Conservation (phyloP, 805 yeast species). For the Pichia nanzhaoensis region DNA sequence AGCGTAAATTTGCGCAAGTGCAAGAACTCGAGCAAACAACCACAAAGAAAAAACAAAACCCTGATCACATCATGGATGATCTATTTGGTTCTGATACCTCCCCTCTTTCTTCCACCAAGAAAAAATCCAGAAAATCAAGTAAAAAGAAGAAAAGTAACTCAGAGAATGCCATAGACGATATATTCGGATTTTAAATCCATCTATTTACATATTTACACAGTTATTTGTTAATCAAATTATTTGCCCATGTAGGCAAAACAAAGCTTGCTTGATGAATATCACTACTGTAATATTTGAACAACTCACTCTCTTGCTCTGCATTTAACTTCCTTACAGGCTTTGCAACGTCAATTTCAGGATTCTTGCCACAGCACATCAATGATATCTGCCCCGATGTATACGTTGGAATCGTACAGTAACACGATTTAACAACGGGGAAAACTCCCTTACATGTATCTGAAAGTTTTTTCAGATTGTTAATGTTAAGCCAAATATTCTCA, state of each 20-base stretch:
- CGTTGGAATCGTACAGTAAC: slow-evolving; percentile 79
- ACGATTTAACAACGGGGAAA: slow-evolving; percentile 55
- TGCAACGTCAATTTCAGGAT: slow-evolving; percentile 37
- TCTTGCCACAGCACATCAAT: slow-evolving; percentile 62
- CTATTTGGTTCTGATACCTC: slow-evolving; percentile 3
- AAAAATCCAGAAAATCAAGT: slow-evolving; percentile 11
- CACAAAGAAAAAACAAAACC: slow-evolving; percentile 4
- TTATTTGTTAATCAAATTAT: slow-evolving; percentile 19
- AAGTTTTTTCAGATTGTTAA: slow-evolving; percentile 44
- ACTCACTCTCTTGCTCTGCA: slow-evolving; percentile 38
- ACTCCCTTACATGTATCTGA: slow-evolving; percentile 44
- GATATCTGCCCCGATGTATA: slow-evolving; percentile 89
- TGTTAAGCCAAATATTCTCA: slow-evolving; percentile 72
- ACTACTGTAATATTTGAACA: slow-evolving; percentile 59
- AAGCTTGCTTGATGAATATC: slow-evolving; percentile 67
- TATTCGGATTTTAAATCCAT: slow-evolving; percentile 47
- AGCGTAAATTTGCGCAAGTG: slow-evolving; percentile 1
- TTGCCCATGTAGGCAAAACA: slow-evolving; percentile 77
- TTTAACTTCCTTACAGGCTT: slow-evolving; percentile 45
- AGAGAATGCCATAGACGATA: slow-evolving; percentile 63
- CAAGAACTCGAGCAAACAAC: background rate
- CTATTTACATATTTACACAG: background rate
- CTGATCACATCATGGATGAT: slow-evolving; percentile 9
- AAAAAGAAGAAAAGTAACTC: slow-evolving; percentile 39
- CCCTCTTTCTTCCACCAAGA: background rate